Percentiles rank a stretch among this genome's conserved stretches.
phyloP scores from a whole-genome alignment of 805 yeast species.

The Brettanomyces custersianus region DNA sequence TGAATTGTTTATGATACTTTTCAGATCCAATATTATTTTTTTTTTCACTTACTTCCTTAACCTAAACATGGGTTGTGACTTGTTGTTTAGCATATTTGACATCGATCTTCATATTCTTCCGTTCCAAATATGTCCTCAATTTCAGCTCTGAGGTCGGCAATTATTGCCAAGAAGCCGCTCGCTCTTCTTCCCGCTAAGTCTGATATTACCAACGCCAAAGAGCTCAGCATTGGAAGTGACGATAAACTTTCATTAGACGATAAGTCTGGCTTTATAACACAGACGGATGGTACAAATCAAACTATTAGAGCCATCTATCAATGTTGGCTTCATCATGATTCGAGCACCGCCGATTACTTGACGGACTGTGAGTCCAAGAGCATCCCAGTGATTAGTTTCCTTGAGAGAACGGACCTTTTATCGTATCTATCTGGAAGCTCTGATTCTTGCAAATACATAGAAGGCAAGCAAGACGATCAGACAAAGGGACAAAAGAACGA shows the following conservation, averaged over 20 bases:
- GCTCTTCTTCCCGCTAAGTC: conserved; percentile 10
- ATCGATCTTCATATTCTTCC: no score
- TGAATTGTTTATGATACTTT: no score
- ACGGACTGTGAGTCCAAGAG: conserved; percentile 56
- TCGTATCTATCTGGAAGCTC: conserved; percentile 73
- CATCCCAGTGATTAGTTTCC: conserved; percentile 65
- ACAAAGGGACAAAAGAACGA: background rate
- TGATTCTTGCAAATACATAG: conserved; percentile 47
- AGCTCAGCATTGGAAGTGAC: conserved; percentile 10
- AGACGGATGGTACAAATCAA: conserved; percentile 27
- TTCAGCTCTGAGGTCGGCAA: conserved; percentile 10
- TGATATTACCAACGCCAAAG: conserved; percentile 13
- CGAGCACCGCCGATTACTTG: conserved; percentile 75
- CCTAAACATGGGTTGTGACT: no score
- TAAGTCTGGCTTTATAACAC: conserved; percentile 30
- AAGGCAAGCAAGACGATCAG: conserved; percentile 6
- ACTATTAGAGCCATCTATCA: conserved; percentile 56
- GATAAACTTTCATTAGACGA: conserved; percentile 22
- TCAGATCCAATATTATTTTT: no score
- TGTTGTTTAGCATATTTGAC: no score
- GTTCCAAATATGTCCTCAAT: conserved; percentile 11
- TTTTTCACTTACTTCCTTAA: no score
- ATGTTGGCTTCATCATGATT: conserved; percentile 69
- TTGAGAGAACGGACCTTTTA: conserved; percentile 77
- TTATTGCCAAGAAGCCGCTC: conserved; percentile 8